phyloP scores from a whole-genome alignment of 129 eudicot genomes.

The Centella asiatica region DNA sequence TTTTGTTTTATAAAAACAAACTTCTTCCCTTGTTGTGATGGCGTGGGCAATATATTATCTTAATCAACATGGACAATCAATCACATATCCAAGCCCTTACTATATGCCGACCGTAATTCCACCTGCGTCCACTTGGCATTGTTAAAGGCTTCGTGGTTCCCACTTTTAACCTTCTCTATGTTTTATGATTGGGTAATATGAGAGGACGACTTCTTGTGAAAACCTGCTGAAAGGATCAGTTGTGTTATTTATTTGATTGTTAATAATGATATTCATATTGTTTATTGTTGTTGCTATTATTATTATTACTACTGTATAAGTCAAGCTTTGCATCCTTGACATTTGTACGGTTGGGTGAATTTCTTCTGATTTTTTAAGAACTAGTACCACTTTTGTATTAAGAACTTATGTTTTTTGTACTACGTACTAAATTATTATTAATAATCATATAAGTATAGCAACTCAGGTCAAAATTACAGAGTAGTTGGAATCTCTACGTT shows the following conservation, averaged over 20 bases:
- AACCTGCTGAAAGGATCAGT: no score
- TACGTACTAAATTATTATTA: no score
- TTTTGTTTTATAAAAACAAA: background rate
- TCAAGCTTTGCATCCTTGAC: no score
- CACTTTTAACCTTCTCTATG: background rate
- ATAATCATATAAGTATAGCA: no score
- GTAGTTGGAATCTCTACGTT: constrained; percentile 12
- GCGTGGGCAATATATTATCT: background rate
- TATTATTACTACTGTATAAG: no score
- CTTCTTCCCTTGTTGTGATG: background rate
- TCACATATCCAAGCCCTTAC: constrained; percentile 14
- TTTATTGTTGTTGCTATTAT: no score
- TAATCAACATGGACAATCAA: constrained; percentile 4
- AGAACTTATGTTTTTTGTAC: no score
- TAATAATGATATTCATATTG: no score
- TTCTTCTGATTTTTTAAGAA: no score
- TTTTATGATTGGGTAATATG: background rate
- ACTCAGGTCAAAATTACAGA: constrained; percentile 15
- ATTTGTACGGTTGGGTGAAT: no score
- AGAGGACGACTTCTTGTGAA: background rate
- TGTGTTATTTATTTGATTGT: no score
- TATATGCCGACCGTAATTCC: constrained; percentile 24
- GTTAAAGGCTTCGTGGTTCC: background rate
- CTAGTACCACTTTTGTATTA: no score
- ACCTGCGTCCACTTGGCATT: constrained; percentile 21